Conservation (phyloP, 1,139 yeast genomes). For the Torulaspora globosa region DNA sequence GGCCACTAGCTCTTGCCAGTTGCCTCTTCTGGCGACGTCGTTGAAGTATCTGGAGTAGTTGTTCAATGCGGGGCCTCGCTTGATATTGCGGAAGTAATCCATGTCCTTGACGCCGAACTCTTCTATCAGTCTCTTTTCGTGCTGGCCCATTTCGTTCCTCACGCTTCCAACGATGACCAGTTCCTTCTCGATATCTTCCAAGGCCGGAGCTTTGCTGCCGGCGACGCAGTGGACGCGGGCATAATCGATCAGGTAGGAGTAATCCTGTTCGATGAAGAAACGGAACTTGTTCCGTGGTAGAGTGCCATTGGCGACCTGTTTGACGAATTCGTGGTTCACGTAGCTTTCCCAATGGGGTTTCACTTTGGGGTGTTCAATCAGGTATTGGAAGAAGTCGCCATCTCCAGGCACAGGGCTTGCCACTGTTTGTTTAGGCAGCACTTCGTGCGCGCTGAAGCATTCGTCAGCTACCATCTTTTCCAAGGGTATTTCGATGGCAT, state of each 20-base stretch:
- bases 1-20: conserved; percentile 61
- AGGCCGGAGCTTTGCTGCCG: conserved; percentile 57
- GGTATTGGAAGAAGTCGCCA: conserved; percentile 47
- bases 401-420: conserved; percentile 22
- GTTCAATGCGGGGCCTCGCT: conserved; percentile 53
- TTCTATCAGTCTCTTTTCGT: conserved; percentile 47
- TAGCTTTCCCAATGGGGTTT: conserved; percentile 55
- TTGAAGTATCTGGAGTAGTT: conserved; percentile 59
- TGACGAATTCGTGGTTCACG: conserved; percentile 59
- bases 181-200: conserved; percentile 50
- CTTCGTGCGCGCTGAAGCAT: conserved; percentile 29
- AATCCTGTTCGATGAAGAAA: conserved; percentile 67
- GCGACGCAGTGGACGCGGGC: conserved; percentile 66
- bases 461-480: conserved; percentile 34
- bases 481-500: conserved; percentile 39
- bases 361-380: conserved; percentile 55
- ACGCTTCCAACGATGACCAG: conserved; percentile 51
- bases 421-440: conserved; percentile 27
- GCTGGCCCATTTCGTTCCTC: conserved; percentile 54
- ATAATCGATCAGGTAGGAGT: conserved; percentile 62
- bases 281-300: conserved; percentile 51
- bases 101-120: conserved; percentile 44
- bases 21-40: conserved; percentile 49
- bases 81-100: conserved; percentile 41
- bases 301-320: conserved; percentile 48